phyloP scores from a whole-genome alignment of 441 rosid species.

The Jatropha multifida region DNA sequence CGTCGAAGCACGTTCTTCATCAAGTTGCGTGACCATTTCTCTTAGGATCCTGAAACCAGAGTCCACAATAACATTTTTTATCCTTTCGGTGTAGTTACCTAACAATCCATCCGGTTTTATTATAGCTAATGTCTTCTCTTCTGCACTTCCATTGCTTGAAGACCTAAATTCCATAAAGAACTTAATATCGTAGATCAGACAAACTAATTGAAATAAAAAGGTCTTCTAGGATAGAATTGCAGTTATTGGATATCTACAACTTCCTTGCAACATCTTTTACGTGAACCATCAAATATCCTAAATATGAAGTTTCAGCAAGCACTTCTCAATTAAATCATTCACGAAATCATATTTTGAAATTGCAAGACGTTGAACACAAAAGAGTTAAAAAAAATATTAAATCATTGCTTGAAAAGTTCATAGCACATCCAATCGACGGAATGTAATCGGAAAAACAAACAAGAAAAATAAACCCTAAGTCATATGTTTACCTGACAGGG shows the following conservation, averaged over 20 bases:
- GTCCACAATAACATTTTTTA: conserved; percentile 48
- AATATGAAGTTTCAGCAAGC: too few relatives aligned
- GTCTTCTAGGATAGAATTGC: background rate
- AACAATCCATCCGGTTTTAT: conserved; percentile 84
- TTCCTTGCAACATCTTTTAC: too few relatives aligned
- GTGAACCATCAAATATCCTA: too few relatives aligned
- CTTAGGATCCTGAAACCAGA: conserved; percentile 52
- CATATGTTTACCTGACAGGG: conserved; percentile 30
- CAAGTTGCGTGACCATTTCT: conserved; percentile 55
- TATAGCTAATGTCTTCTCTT: conserved; percentile 68
- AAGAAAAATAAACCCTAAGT: conserved; percentile 1
- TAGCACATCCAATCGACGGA: too few relatives aligned
- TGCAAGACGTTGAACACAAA: too few relatives aligned
- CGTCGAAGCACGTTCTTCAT: conserved; percentile 47
- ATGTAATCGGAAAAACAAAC: too few relatives aligned
- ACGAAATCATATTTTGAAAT: too few relatives aligned
- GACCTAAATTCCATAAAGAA: conserved; percentile 31
- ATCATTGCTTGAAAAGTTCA: too few relatives aligned
- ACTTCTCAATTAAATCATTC: too few relatives aligned
- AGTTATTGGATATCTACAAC: background rate
- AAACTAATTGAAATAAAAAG: background rate
- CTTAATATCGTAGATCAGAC: background rate
- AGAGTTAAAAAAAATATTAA: too few relatives aligned
- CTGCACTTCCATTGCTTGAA: conserved; percentile 35
- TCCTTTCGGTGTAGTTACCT: conserved; percentile 56